A percentile compares a stretch with the other conserved stretches of the same genome.
phyloP scores from a whole-genome alignment of 345 rosid genomes.

The Hibiscus syriacus region DNA sequence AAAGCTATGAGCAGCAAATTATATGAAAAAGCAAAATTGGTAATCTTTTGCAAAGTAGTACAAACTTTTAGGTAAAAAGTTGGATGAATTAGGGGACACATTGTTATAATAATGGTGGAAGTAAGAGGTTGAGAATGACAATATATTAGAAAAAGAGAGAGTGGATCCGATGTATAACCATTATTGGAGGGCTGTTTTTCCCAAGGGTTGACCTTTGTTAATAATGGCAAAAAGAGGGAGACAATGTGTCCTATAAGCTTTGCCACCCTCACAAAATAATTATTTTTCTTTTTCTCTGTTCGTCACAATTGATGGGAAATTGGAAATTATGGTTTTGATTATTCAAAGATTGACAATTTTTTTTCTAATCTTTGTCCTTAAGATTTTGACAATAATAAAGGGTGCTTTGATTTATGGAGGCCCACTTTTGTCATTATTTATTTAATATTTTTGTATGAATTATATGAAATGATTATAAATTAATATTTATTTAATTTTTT shows the following conservation, averaged over 20 bases:
- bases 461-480: too few relatives aligned
- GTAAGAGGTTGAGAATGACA: neutral
- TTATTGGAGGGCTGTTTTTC: too few relatives aligned
- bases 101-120: neutral
- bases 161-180: constrained; percentile 14
- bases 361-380: too few relatives aligned
- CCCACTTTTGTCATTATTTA: too few relatives aligned
- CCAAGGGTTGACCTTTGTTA: constrained; percentile 3
- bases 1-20: neutral
- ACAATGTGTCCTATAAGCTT: constrained; percentile 3
- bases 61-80: constrained; percentile 12
- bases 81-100: neutral
- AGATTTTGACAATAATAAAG: too few relatives aligned
- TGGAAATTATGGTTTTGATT: neutral
- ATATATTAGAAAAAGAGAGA: too few relatives aligned
- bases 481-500: too few relatives aligned
- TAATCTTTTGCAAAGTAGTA: neutral
- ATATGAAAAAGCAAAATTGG: neutral
- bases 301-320: neutral
- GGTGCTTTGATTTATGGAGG: too few relatives aligned
- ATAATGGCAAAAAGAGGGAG: neutral
- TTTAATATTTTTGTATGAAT: too few relatives aligned
- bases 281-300: neutral
- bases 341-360: neutral
- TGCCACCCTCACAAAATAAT: neutral